Conservation (phyloP, 2,329 filamentous ascomycete species). For the Aspergillus melleus region DNA sequence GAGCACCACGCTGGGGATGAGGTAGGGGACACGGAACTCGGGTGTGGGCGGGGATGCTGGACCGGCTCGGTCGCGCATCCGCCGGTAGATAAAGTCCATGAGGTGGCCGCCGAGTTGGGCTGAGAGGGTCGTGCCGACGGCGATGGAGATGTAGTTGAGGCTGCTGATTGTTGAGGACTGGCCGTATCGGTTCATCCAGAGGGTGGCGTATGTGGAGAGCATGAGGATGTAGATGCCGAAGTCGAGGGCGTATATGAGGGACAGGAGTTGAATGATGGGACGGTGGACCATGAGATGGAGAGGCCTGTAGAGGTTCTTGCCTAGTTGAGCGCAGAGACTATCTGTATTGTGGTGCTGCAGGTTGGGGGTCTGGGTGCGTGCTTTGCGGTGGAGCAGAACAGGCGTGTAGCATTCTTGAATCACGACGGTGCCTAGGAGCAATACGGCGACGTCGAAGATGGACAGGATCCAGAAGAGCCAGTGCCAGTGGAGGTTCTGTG, state of each 20-base stretch:
- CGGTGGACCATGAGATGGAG: background rate
- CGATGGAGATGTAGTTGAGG: constrained; percentile 38
- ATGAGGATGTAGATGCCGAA: background rate
- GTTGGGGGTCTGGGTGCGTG: background rate
- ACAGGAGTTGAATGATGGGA: background rate
- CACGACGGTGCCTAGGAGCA: background rate
- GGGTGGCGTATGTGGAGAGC: constrained; percentile 50
- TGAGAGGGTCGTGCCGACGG: constrained; percentile 11
- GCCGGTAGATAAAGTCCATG: background rate
- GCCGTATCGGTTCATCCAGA: constrained; percentile 48
- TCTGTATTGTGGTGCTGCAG: background rate
- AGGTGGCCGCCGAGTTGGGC: background rate
- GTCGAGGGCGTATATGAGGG: background rate
- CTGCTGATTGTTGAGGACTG: constrained; percentile 44
- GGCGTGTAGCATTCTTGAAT: constrained; percentile 2
- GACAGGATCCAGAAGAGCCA: constrained; percentile 8
- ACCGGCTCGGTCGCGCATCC: background rate
- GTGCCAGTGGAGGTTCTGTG: constrained; percentile 5
- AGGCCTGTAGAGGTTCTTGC: background rate
- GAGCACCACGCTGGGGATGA: constrained; percentile 52
- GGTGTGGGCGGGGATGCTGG: constrained; percentile 18
- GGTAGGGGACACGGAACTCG: constrained; percentile 49
- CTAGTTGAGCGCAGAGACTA: background rate
- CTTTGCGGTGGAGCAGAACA: background rate
- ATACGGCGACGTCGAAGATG: background rate